These are phyloP conservation scores for Chamaecyparis obtusa DNA, from an alignment of 75 land plant genomes.

Conservation along the genomic window DNA sequence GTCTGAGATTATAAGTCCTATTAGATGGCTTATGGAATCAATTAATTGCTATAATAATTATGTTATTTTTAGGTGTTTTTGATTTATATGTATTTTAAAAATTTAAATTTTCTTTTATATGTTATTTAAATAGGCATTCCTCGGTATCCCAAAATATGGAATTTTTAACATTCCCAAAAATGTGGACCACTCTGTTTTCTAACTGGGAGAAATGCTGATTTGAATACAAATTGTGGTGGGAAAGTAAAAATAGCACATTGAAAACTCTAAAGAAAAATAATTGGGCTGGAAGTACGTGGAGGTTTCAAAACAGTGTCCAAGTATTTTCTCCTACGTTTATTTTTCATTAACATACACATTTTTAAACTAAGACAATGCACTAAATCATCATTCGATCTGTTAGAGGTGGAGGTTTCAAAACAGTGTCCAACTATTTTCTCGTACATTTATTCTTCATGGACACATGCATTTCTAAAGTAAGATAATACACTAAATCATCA, in stretches of 20 bases:
- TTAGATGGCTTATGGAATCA: too few relatives aligned
- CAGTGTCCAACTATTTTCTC: background rate
- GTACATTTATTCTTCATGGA: background rate
- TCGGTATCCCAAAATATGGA: too few relatives aligned
- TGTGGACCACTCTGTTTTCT: too few relatives aligned
- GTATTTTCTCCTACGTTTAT: background rate
- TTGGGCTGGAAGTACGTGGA: background rate
- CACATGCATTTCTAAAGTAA: background rate
- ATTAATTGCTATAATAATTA: too few relatives aligned
- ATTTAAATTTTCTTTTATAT: too few relatives aligned
- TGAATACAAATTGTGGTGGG: background rate
- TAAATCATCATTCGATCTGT: background rate
- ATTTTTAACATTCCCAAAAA: too few relatives aligned
- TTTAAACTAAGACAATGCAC: background rate
- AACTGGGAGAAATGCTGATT: too few relatives aligned
- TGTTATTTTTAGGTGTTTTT: too few relatives aligned
- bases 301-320: background rate
- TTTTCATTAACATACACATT: background rate
- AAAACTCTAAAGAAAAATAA: background rate
- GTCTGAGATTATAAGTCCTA: too few relatives aligned
- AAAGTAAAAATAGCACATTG: background rate
- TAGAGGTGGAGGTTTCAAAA: background rate
- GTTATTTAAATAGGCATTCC: too few relatives aligned
- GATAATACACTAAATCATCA: background rate
- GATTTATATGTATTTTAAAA: too few relatives aligned